Conservation (phyloP, 1,139 yeast genomes). For the Magnusiomyces starmeri region DNA sequence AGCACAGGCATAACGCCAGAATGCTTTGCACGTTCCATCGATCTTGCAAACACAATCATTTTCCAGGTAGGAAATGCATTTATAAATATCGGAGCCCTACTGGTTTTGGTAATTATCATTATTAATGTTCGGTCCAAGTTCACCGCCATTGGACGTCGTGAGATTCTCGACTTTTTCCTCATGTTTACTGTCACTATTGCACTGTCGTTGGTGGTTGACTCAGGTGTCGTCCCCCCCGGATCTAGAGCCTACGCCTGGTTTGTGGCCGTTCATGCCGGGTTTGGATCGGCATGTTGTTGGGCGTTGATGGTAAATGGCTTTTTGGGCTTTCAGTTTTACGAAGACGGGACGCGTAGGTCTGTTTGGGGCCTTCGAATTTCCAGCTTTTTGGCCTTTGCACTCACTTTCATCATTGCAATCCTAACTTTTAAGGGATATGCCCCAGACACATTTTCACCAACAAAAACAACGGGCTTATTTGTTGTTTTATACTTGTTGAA, state of each 20-base stretch:
- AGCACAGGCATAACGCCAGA: constrained; percentile 56
- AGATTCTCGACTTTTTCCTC: constrained; percentile 71
- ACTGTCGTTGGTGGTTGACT: constrained; percentile 69
- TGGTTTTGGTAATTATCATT: constrained; percentile 60
- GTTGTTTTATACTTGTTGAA: constrained; percentile 63
- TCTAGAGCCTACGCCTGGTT: constrained; percentile 68
- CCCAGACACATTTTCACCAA: constrained; percentile 33
- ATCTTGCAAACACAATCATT: constrained; percentile 81
- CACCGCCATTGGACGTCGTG: constrained; percentile 89
- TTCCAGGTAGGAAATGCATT: constrained; percentile 89
- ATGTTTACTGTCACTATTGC: constrained; percentile 51
- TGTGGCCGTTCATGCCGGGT: constrained; percentile 75
- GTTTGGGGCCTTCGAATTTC: constrained; percentile 49
- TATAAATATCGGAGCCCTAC: constrained; percentile 67
- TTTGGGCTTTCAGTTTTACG: constrained; percentile 84
- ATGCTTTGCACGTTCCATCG: constrained; percentile 83
- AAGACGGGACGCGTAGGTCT: constrained; percentile 60
- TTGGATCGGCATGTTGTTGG: constrained; percentile 61
- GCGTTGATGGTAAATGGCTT: constrained; percentile 67
- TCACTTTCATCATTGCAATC: constrained; percentile 47
- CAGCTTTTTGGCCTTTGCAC: constrained; percentile 46
- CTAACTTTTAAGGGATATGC: constrained; percentile 16
- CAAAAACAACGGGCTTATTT: constrained; percentile 58
- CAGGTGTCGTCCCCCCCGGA: constrained; percentile 89
- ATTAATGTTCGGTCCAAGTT: constrained; percentile 75